A percentile compares a stretch with the other conserved stretches of the same genome.
These are phyloP conservation scores for Phaffia tasmanica DNA, from an alignment of 768 basidiomycete species.

Conservation along the genomic window DNA sequence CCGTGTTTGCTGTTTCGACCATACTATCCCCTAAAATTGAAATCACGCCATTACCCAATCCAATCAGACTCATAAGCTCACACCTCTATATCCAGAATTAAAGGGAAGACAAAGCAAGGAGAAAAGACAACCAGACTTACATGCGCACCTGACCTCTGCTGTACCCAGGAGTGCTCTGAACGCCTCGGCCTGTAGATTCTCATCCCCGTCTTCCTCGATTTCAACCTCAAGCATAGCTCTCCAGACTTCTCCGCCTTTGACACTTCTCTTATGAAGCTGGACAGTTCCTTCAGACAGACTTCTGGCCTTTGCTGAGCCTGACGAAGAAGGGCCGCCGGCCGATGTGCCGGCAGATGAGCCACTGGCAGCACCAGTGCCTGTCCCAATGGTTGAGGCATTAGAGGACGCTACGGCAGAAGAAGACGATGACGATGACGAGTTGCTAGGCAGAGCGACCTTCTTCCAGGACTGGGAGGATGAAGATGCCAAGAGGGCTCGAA, in stretches of 20 bases:
- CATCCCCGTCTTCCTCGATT: conserved; percentile 48
- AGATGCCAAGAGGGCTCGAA: conserved; percentile 65
- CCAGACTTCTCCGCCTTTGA: conserved; percentile 65
- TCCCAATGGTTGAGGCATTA: conserved; percentile 31
- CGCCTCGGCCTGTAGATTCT: conserved; percentile 50
- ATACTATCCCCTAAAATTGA: conserved; percentile 61
- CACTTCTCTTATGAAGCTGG: conserved; percentile 59
- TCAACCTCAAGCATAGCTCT: conserved; percentile 71
- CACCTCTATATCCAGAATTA: background rate
- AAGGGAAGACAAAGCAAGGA: background rate
- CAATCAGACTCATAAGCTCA: background rate
- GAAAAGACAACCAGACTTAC: conserved; percentile 29
- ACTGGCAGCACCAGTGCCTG: too few species aligned
- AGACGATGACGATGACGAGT: conserved; percentile 23
- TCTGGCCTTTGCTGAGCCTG: conserved; percentile 33
- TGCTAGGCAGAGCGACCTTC: conserved; percentile 48
- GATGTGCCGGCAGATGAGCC: conserved; percentile 26
- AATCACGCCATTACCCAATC: background rate
- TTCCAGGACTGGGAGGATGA: conserved; percentile 67
- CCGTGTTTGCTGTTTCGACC: conserved; percentile 66
- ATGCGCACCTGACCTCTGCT: conserved; percentile 66
- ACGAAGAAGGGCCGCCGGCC: conserved; percentile 41
- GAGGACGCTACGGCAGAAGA: conserved; percentile 29
- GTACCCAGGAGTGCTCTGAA: conserved; percentile 74
- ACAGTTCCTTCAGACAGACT: conserved; percentile 44